phyloP scores from a whole-genome alignment of 208 protist species.

The Crithidia acanthocephali region DNA sequence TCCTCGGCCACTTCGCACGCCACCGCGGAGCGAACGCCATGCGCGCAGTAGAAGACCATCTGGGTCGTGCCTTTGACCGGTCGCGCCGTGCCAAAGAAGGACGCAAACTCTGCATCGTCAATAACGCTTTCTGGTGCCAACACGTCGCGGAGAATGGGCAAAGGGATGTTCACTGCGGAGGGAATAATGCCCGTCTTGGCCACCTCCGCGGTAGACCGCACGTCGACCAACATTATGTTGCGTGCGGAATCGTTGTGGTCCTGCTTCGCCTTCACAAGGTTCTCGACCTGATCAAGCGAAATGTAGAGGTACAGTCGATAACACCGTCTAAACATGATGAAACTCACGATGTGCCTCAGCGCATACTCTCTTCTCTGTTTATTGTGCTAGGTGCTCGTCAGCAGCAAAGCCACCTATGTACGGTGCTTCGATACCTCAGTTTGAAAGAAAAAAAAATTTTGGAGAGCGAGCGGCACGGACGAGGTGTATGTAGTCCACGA shows the following conservation, averaged over 20 bases:
- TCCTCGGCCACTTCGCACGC: slow-evolving; percentile 70
- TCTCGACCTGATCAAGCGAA: slow-evolving; percentile 60
- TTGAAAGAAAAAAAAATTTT: neutral
- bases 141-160: slow-evolving; percentile 54
- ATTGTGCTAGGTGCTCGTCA: too few relatives aligned
- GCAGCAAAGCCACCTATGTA: too few relatives aligned
- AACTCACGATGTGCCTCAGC: neutral
- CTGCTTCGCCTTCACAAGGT: slow-evolving; percentile 64
- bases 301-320: slow-evolving; percentile 32
- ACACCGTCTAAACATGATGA: slow-evolving; percentile 35
- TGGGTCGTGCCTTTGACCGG: slow-evolving; percentile 44
- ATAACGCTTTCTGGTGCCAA: slow-evolving; percentile 43
- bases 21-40: slow-evolving; percentile 67
- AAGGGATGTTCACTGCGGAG: slow-evolving; percentile 68
- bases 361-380: neutral
- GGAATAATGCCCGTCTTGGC: slow-evolving; percentile 69
- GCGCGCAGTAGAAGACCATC: slow-evolving; percentile 79
- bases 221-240: slow-evolving; percentile 65
- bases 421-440: neutral
- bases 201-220: slow-evolving; percentile 79
- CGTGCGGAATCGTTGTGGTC: slow-evolving; percentile 17
- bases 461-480: too few relatives aligned
- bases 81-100: slow-evolving; percentile 48
- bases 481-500: too few relatives aligned
- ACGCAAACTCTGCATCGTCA: slow-evolving; percentile 55